phyloP scores from a whole-genome alignment of 1,284 basidiomycete species.

The Cryptococcus sp. region DNA sequence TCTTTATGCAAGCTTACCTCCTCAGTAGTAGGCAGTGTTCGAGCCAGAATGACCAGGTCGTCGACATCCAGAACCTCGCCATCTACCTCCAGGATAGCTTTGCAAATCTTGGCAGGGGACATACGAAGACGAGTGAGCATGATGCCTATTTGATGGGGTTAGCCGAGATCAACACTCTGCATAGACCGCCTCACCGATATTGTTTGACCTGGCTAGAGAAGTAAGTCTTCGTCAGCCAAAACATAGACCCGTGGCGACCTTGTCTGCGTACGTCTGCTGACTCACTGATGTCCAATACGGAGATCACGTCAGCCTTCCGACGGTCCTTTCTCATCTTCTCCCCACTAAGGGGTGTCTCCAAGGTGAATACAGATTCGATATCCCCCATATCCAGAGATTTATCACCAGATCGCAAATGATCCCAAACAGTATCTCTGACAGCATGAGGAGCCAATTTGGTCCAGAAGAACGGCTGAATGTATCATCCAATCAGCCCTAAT shows the following conservation, averaged over 20 bases:
- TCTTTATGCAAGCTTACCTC: conserved; percentile 62
- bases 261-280: background rate
- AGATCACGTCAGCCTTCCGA: conserved; percentile 65
- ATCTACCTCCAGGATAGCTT: conserved; percentile 68
- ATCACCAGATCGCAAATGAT: conserved; percentile 56
- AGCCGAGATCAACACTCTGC: background rate
- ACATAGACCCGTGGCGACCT: background rate
- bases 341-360: conserved; percentile 57
- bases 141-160: conserved; percentile 59
- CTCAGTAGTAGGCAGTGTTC: conserved; percentile 71
- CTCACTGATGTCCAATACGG: conserved; percentile 68
- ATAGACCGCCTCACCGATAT: conserved; percentile 62
- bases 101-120: conserved; percentile 63
- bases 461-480: conserved; percentile 80
- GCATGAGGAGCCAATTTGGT: conserved; percentile 65
- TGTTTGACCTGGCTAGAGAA: conserved; percentile 66
- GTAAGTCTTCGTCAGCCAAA: background rate
- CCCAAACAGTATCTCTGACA: conserved; percentile 68
- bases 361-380: conserved; percentile 69
- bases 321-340: conserved; percentile 42
- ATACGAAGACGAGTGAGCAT: conserved; percentile 76
- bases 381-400: conserved; percentile 64
- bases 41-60: conserved; percentile 69
- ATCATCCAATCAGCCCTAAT: background rate
- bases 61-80: conserved; percentile 68